phyloP scores from a whole-genome alignment of 495 filamentous ascomycete species.

The Tuber aestivum region DNA sequence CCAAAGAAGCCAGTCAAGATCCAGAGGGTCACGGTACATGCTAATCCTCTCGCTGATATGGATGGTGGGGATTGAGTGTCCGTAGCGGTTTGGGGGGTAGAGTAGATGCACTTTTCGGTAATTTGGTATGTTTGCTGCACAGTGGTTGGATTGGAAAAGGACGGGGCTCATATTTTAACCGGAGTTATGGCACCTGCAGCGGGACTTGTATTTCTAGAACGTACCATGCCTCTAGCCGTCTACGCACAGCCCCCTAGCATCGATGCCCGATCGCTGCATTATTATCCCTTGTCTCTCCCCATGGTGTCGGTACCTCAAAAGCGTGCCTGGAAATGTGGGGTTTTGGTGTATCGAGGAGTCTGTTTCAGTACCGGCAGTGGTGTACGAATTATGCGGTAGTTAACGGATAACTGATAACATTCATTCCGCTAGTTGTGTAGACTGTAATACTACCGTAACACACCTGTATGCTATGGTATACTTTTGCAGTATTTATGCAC shows the following conservation, averaged over 20 bases:
- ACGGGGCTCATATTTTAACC: neutral
- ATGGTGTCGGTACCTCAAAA: neutral
- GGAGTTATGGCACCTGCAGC: neutral
- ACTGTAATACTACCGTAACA: neutral
- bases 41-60: constrained; percentile 74
- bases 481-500: neutral
- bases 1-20: constrained; percentile 67
- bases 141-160: neutral
- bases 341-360: neutral
- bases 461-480: neutral
- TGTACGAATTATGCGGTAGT: neutral
- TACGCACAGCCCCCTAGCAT: neutral
- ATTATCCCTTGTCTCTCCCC: neutral
- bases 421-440: neutral
- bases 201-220: neutral
- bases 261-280: neutral
- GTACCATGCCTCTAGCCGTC: neutral
- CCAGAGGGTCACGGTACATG: constrained; percentile 76
- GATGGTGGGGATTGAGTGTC: constrained; percentile 36
- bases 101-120: neutral
- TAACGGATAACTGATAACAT: neutral
- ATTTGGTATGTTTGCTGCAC: neutral
- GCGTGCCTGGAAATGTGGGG: neutral
- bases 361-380: neutral
- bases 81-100: neutral